These are phyloP conservation scores for Podaxis rugospora DNA, from an alignment of 768 basidiomycete species.

Conservation along the genomic window DNA sequence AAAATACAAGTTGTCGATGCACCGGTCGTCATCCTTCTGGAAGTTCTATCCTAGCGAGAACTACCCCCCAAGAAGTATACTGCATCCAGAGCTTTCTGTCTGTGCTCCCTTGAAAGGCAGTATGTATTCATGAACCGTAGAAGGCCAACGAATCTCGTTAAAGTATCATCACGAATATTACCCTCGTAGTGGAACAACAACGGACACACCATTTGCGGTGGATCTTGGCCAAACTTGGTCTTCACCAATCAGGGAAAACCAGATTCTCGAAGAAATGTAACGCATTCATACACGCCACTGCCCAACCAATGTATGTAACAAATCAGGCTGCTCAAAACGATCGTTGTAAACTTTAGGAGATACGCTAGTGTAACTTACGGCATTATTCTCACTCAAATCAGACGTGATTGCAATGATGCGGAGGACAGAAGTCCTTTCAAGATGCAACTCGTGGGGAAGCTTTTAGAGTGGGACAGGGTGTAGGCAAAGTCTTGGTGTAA, in stretches of 20 bases:
- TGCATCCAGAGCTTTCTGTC: conserved; percentile 38
- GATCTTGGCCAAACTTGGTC: conserved; percentile 31
- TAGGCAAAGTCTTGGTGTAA: conserved; percentile 32
- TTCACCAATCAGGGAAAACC: background rate
- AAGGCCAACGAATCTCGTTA: conserved; percentile 32
- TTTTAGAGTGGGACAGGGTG: conserved; percentile 26
- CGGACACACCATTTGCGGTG: conserved; percentile 31
- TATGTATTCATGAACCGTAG: conserved; percentile 28
- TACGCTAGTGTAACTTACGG: conserved; percentile 30
- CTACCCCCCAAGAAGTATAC: conserved; percentile 32
- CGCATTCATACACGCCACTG: conserved; percentile 32
- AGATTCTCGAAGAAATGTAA: background rate
- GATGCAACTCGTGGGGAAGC: conserved; percentile 35
- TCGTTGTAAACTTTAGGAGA: conserved; percentile 43
- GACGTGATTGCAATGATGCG: conserved; percentile 38
- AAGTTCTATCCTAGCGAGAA: conserved; percentile 39
- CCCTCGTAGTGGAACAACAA: conserved; percentile 33
- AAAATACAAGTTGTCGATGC: conserved; percentile 43
- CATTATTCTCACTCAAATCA: conserved; percentile 30
- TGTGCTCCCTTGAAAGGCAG: conserved; percentile 44
- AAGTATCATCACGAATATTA: conserved; percentile 38
- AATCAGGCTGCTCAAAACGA: conserved; percentile 39
- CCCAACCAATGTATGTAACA: conserved; percentile 34
- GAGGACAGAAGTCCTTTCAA: conserved; percentile 34
- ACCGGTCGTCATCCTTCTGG: conserved; percentile 38